Conservation (phyloP, 106 monocot genomes). For the Acanthochlamys bracteata region DNA sequence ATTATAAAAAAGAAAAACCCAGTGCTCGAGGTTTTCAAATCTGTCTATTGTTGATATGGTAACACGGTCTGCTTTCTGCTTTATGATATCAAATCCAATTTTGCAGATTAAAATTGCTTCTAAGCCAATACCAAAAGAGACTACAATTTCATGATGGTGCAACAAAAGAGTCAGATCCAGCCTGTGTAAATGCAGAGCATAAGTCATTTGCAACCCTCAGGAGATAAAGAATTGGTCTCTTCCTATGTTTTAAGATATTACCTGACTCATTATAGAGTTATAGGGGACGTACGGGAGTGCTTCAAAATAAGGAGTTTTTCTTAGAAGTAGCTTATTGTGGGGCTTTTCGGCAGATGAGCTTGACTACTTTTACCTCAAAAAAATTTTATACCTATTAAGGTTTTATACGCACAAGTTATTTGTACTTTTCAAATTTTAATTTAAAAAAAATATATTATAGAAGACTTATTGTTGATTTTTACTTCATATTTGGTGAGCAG, state of each 20-base stretch:
- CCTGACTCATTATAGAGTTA: neutral
- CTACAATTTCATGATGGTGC: constrained; percentile 18
- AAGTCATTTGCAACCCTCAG: constrained; percentile 54
- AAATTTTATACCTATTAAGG: too few species aligned
- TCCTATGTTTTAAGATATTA: constrained; percentile 92
- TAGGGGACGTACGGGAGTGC: too few species aligned
- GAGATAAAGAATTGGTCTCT: constrained; percentile 79
- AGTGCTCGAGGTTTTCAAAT: constrained; percentile 54
- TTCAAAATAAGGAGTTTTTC: too few species aligned
- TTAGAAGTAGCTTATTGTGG: too few species aligned
- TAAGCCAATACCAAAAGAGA: constrained; percentile 42
- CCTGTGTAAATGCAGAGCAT: constrained; percentile 20
- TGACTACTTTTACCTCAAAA: too few species aligned
- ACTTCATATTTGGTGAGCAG: constrained; percentile 84
- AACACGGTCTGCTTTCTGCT: neutral
- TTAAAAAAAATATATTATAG: too few species aligned
- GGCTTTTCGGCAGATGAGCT: too few species aligned
- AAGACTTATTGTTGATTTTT: too few species aligned
- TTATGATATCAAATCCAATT: neutral
- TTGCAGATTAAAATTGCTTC: constrained; percentile 82
- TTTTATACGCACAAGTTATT: too few species aligned
- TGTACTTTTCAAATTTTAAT: too few species aligned
- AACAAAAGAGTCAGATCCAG: constrained; percentile 14
- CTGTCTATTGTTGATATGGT: neutral
- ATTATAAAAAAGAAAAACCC: constrained; percentile 91